phyloP scores from a whole-genome alignment of 257 asterid species.

The Fraxinus americana region DNA sequence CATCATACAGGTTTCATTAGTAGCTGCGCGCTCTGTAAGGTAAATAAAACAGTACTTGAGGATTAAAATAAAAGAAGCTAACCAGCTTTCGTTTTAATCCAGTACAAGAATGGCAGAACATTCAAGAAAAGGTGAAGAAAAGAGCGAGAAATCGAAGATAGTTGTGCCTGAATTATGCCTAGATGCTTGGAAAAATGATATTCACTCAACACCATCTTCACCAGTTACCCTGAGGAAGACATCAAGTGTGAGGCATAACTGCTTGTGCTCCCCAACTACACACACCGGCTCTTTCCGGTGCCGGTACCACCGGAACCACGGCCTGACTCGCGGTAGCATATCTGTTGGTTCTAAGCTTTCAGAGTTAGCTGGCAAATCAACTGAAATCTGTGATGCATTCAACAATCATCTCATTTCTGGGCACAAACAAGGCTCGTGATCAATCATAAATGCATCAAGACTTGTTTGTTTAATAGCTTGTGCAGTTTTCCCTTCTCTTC shows the following conservation, averaged over 20 bases:
- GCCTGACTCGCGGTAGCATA: slow-evolving; percentile 43
- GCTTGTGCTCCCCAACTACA: slow-evolving; percentile 79
- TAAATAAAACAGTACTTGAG: no score
- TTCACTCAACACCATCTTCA: slow-evolving; percentile 48
- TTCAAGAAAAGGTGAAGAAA: slow-evolving; percentile 31
- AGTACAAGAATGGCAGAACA: slow-evolving; percentile 53
- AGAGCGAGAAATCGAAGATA: slow-evolving; percentile 35
- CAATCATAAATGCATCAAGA: slow-evolving; percentile 1
- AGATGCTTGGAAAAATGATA: slow-evolving; percentile 30
- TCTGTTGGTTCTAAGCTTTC: slow-evolving; percentile 61
- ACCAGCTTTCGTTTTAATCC: slow-evolving; percentile 10
- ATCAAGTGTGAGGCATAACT: slow-evolving; percentile 43
- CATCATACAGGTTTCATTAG: neutral
- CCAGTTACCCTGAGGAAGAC: slow-evolving; percentile 44
- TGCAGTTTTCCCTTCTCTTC: neutral
- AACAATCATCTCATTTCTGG: slow-evolving; percentile 21
- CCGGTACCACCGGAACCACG: slow-evolving; percentile 53
- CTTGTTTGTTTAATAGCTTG: neutral
- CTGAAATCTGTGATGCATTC: slow-evolving; percentile 3
- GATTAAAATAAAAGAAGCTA: neutral
- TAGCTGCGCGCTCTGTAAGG: no score
- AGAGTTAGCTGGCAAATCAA: slow-evolving; percentile 34
- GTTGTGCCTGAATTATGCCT: slow-evolving; percentile 27
- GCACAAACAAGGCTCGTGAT: slow-evolving; percentile 25
- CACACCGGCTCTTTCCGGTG: slow-evolving; percentile 78